Conservation (phyloP, 495 filamentous ascomycete species). For the Trichoderma virens region DNA sequence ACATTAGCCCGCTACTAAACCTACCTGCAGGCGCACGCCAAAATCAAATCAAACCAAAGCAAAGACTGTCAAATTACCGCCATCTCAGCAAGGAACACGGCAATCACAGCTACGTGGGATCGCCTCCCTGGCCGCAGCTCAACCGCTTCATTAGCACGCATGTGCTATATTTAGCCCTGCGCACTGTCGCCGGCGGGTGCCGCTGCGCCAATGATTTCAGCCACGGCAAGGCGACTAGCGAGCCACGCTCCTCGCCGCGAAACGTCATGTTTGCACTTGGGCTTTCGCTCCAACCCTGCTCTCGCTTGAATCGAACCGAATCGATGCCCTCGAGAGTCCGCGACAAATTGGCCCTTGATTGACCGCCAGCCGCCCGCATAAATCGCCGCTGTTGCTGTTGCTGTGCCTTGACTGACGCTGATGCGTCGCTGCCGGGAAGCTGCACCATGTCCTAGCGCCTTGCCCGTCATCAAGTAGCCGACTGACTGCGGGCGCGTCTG, state of each 20-base stretch:
- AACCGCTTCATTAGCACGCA: background rate
- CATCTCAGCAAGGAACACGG: no score
- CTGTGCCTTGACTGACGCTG: background rate
- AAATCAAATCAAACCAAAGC: no score
- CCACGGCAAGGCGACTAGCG: background rate
- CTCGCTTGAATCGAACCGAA: background rate
- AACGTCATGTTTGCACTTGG: background rate
- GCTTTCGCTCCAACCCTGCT: background rate
- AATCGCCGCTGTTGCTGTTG: background rate
- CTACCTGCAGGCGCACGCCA: no score
- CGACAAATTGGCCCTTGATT: no score
- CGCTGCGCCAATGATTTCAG: background rate
- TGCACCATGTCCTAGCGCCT: constrained; percentile 4
- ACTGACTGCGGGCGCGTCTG: background rate
- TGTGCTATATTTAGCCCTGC: background rate
- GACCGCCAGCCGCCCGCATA: background rate
- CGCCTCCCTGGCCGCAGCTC: background rate
- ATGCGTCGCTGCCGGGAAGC: background rate
- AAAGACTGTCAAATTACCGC: no score
- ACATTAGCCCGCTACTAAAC: no score
- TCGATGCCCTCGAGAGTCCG: background rate
- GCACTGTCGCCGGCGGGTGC: background rate
- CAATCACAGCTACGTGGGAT: no score
- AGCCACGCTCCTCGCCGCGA: background rate
- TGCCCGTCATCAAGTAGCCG: background rate